phyloP scores from a whole-genome alignment of 805 yeast genomes.

The Komagataella populi region DNA sequence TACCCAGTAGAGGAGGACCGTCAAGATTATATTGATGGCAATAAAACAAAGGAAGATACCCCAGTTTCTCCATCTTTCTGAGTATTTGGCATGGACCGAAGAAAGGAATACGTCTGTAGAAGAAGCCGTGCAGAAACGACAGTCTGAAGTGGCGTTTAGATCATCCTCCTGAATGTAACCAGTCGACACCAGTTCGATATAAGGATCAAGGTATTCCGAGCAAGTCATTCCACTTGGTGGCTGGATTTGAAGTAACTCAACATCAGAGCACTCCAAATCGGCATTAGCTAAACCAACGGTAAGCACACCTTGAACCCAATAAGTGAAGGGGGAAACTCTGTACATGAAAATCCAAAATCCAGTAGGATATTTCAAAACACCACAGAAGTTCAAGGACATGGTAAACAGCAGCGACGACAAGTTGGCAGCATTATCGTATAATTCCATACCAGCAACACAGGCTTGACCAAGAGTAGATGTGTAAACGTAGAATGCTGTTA shows the following conservation, averaged over 20 bases:
- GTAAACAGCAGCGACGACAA: constrained; percentile 43
- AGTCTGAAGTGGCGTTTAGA: constrained; percentile 28
- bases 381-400: constrained; percentile 59
- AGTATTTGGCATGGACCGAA: constrained; percentile 24
- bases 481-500: constrained; percentile 36
- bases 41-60: constrained; percentile 40
- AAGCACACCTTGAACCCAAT: constrained; percentile 42
- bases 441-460: constrained; percentile 43
- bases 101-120: constrained; percentile 48
- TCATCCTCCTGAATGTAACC: constrained; percentile 31
- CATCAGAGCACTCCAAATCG: constrained; percentile 28
- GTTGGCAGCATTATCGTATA: constrained; percentile 53
- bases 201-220: constrained; percentile 32
- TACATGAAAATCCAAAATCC: constrained; percentile 79
- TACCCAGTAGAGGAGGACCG: constrained; percentile 20
- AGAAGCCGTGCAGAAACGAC: constrained; percentile 46
- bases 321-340: constrained; percentile 58
- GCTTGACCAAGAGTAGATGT: constrained; percentile 45
- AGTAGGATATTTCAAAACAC: constrained; percentile 49
- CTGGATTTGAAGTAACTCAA: constrained; percentile 31
- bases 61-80: constrained; percentile 35
- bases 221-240: constrained; percentile 50
- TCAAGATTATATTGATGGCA: constrained; percentile 22
- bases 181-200: constrained; percentile 19
- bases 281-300: constrained; percentile 41